Conservation (phyloP, 2,329 filamentous ascomycete species). For the Aaosphaeria pasadenensis region DNA sequence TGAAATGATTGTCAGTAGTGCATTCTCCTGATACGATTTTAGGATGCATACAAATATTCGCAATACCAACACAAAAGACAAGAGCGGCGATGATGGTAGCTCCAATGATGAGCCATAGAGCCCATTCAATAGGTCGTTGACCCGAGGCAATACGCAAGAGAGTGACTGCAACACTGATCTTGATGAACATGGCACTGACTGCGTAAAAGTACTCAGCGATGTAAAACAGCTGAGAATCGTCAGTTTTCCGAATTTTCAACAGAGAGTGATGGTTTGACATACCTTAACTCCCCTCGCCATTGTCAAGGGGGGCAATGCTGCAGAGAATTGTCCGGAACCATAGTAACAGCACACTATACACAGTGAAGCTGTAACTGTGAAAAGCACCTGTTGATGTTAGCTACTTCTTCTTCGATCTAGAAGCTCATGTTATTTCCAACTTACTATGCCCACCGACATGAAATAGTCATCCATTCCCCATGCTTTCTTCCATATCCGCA, state of each 20-base stretch:
- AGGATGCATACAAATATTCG: not conserved
- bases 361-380: not conserved
- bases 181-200: not conserved
- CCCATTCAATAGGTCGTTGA: not conserved
- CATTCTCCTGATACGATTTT: not conserved
- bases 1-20: not conserved
- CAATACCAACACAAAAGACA: not conserved
- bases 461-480: not conserved
- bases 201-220: constrained; percentile 1
- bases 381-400: not conserved
- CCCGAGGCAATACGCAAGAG: not conserved
- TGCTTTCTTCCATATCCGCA: not conserved
- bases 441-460: not conserved
- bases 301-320: not conserved
- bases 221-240: not conserved
- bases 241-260: not conserved
- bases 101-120: not conserved
- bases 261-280: not conserved
- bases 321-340: not conserved
- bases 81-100: not conserved
- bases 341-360: not conserved
- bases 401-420: not conserved
- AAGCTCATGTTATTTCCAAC: not conserved
- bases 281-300: not conserved
- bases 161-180: not conserved